Evolutionary conservation across 192 early-diverging fungal species (phyloP), one percentile per base, ranked within the genome.

Genomic region (Linderina pennispora): DNA sequence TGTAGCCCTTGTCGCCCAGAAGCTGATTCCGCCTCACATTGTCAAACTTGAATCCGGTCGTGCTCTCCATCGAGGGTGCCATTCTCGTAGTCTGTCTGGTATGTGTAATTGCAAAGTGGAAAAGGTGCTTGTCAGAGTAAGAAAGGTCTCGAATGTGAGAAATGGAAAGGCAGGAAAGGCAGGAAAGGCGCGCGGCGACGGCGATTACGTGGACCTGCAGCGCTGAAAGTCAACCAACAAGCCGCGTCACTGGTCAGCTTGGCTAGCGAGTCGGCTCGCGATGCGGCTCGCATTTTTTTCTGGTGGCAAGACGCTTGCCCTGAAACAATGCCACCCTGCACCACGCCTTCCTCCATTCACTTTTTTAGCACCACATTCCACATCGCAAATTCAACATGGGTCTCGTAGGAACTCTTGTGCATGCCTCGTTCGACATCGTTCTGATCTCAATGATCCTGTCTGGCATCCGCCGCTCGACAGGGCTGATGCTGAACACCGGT

Each of bases 1-100:
- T 80, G 47, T 77, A 62, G 41, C 94, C 95, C 56, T 87, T 89
- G 49, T 77, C 65, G 31, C 80, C 77, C 42, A 94, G 75, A 25
- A 83, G 63, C 35, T 72, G 62, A 61, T 98, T 98, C 44, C 96
- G 51, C 51, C 58, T 72, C 18, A 58, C 56, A 58, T 70, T 72
- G 40, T 72, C 68, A 36, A 72, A 72, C 35, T 72, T 63, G 57
- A 72, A 72, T 38, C 68, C 68, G 7, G 66, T 32, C 14, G 45
- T 37, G 24, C 55, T 32, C 49, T 70, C 66, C 33, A 43, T 19
- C 19, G 42, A 43, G 18, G 51, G 50, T 17, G 55, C 35, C 66
- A 70, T 62, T 54, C 34, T 43, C 23, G 16, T 35, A 42, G 16
- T 50, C 11, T 43, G 42, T 43, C 2, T 10, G 1, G 23, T 51